phyloP scores from a whole-genome alignment of 192 early-diverging fungal genomes.

The Coemansia sp. region DNA sequence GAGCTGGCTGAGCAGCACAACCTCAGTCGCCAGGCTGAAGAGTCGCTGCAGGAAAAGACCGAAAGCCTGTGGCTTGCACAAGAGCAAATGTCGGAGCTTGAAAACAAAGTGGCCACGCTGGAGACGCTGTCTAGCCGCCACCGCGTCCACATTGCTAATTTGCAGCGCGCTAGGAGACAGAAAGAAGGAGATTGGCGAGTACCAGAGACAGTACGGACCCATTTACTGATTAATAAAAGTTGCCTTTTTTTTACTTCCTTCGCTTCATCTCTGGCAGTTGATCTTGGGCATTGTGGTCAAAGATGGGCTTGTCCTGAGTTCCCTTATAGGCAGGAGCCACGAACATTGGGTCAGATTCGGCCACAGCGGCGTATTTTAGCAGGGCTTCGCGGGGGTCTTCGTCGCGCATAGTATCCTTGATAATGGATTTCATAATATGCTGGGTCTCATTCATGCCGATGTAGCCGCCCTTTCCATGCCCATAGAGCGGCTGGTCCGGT shows the following conservation, averaged over 20 bases:
- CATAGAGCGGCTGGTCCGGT: conserved; percentile 69
- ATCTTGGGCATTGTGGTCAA: conserved; percentile 45
- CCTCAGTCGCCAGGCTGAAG: neutral
- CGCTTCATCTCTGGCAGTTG: conserved; percentile 39
- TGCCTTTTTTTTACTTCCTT: conserved; percentile 17
- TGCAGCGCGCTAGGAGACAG: neutral
- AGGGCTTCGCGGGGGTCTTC: conserved; percentile 94
- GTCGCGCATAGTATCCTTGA: conserved; percentile 71
- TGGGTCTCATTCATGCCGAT: conserved; percentile 82
- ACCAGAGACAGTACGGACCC: neutral
- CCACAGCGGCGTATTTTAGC: conserved; percentile 77
- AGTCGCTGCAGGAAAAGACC: neutral
- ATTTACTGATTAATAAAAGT: neutral
- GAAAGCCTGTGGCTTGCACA: neutral
- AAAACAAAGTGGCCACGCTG: neutral
- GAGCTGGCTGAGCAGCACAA: neutral
- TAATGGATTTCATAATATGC: conserved; percentile 78
- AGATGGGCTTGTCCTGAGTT: conserved; percentile 72
- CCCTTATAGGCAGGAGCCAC: conserved; percentile 77
- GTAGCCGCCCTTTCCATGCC: conserved; percentile 81
- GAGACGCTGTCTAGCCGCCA: neutral
- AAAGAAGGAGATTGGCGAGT: neutral
- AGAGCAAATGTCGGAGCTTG: neutral
- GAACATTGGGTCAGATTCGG: conserved; percentile 83
- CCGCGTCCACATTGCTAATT: neutral